phyloP scores from a whole-genome alignment of 2,329 filamentous ascomycete species.

The Tolypocladium tropicale region DNA sequence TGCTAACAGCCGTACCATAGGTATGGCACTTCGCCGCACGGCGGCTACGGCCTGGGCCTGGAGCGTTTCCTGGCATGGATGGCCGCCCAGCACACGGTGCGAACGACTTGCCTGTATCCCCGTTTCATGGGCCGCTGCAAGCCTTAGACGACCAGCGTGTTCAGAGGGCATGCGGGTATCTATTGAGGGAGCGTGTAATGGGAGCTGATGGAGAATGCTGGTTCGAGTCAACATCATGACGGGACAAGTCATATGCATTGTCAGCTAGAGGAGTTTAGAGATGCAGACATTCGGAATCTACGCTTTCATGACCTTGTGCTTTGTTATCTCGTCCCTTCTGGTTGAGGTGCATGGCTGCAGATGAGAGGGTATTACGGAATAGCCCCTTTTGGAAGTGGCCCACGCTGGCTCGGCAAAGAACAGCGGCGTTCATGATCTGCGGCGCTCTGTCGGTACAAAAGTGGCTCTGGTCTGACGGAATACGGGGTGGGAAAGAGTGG shows the following conservation, averaged over 20 bases:
- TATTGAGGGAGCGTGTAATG: background rate
- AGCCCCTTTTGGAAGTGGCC: background rate
- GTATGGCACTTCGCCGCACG: conserved; percentile 84
- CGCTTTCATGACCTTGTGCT: background rate
- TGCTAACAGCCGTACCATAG: conserved; percentile 4
- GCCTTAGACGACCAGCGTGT: conserved; percentile 34
- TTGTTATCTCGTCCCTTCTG: background rate
- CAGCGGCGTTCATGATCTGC: background rate
- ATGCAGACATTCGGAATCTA: background rate
- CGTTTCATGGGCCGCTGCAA: conserved; percentile 74
- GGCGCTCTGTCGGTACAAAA: background rate
- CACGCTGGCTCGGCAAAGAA: background rate
- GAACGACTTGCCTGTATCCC: conserved; percentile 63
- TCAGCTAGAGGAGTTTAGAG: background rate
- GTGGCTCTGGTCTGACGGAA: background rate
- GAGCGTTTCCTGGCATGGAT: conserved; percentile 47
- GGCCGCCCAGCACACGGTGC: conserved; percentile 51
- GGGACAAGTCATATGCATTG: background rate
- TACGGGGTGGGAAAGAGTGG: background rate
- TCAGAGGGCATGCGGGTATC: background rate
- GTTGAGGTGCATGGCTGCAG: too few relatives aligned
- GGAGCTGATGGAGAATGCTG: background rate
- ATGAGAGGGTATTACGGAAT: background rate
- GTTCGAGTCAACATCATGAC: background rate
- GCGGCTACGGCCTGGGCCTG: conserved; percentile 77